Evolutionary conservation across 805 yeast species (phyloP), one percentile per base, ranked within the genome.

Genomic region (Saccharomyces eubayanus): DNA sequence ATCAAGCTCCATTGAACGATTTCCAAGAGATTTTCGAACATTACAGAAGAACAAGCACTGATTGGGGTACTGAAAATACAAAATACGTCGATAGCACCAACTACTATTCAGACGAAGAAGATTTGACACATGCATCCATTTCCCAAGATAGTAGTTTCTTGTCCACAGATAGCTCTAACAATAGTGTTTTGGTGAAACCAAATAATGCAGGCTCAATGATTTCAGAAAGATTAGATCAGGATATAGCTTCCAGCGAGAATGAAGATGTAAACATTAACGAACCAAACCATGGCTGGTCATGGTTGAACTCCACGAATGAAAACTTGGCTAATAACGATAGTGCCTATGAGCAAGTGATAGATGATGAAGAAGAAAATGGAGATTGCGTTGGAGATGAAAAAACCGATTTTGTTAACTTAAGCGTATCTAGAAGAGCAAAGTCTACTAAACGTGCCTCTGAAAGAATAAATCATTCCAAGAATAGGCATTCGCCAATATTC

Each of bases 391-490:
- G 11, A 6, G 28, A 47, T 27, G 49, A 47, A n/a, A 50, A 48
- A 14, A 53, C 51, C 28, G 58, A 55, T 43, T 57, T 55, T 47
- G 52, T 51, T 29, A 58, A 53, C 43, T 46, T 54, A 5, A 55
- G 55, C 20, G 50, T 48, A 12, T 50, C 40, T 14, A 48, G 49
- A 40, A 49, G 52, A 12, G 49, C 53, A 9, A 53, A 53, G 12
- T 49, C 50, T 9, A 56, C 53, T 24, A 56, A 54, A 28, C 24
- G 51, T 11, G 56, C 52, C 2, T 49, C 54, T 28, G 59, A 54
- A 21, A 59, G 59, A 51, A 57, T 60, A 8, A 71, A 71, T 51
- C 75, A 72, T 53, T 61, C 74, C 2, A 66, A 73, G 52, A 70
- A 71, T 53, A 67, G 74, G 55, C 75, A 72, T 51, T 51, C 54